phyloP scores from a whole-genome alignment of 371 early-diverging fungal species.

The Apophysomyces elegans region DNA sequence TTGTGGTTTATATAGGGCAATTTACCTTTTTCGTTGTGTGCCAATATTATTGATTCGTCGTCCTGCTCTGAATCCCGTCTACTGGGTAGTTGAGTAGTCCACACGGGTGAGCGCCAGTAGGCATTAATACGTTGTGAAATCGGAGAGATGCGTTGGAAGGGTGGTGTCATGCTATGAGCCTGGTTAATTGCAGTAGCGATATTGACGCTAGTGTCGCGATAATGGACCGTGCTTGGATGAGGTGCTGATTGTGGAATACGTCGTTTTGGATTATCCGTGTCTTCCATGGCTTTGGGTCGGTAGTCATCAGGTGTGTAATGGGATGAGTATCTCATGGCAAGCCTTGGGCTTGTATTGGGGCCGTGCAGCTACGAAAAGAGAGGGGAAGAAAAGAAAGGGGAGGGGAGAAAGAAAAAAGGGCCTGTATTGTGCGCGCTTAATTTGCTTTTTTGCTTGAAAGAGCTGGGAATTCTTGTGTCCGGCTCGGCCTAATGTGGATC shows the following conservation, averaged over 20 bases:
- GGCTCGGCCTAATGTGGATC: no score
- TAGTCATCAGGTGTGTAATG: not conserved
- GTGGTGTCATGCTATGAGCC: slow-evolving; percentile 6
- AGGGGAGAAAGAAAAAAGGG: not conserved
- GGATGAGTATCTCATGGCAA: not conserved
- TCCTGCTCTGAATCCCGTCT: slow-evolving; percentile 6
- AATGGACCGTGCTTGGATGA: not conserved
- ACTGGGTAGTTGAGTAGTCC: not conserved
- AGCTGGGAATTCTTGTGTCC: no score
- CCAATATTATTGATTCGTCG: slow-evolving; percentile 8
- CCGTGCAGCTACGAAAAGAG: not conserved
- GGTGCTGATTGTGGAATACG: not conserved
- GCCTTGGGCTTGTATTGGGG: not conserved
- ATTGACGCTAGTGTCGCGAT: slow-evolving; percentile 17
- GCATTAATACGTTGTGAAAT: not conserved
- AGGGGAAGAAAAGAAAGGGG: not conserved
- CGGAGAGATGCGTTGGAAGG: slow-evolving; percentile 1
- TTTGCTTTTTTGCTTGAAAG: not conserved
- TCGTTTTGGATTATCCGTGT: not conserved
- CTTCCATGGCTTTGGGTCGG: not conserved
- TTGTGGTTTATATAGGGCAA: not conserved
- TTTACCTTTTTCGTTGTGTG: not conserved
- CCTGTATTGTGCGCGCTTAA: not conserved
- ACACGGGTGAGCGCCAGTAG: not conserved
- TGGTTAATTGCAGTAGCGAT: slow-evolving; percentile 16